A percentile compares a stretch with the other conserved stretches of the same genome.
phyloP scores from a whole-genome alignment of 1,284 basidiomycete species.

The Trichosporon faecale region DNA sequence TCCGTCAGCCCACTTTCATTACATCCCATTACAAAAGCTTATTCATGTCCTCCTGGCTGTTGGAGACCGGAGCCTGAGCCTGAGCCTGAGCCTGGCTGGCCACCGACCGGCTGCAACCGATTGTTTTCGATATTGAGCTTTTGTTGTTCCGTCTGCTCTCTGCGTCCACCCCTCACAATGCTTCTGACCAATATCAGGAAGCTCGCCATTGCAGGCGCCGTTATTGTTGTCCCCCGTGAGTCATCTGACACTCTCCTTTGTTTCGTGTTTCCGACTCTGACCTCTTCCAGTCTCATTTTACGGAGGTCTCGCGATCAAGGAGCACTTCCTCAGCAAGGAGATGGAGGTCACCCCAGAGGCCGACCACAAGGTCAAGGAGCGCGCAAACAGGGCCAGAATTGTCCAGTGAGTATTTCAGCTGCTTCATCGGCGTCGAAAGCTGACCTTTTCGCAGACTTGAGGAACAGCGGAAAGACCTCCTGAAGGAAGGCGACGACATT shows the following conservation, averaged over 20 bases:
- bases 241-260: background rate
- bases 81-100: background rate
- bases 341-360: slow-evolving; percentile 18
- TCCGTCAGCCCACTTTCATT: background rate
- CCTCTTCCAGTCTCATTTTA: slow-evolving; percentile 33
- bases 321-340: slow-evolving; percentile 35
- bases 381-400: slow-evolving; percentile 33
- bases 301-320: slow-evolving; percentile 36
- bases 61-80: background rate
- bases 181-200: slow-evolving; percentile 36
- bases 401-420: slow-evolving; percentile 31
- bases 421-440: background rate
- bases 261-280: background rate
- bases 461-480: slow-evolving; percentile 36
- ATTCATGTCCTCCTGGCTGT: background rate
- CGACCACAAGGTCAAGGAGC: slow-evolving; percentile 25
- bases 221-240: slow-evolving; percentile 40
- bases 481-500: slow-evolving; percentile 30
- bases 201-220: slow-evolving; percentile 35
- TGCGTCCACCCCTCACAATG: slow-evolving; percentile 20
- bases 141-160: background rate
- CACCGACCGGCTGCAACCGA: background rate
- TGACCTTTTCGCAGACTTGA: slow-evolving; percentile 28
- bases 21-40: background rate
- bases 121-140: slow-evolving; percentile 7